Evolutionary conservation across 768 basidiomycete species (phyloP).

Genomic region (Mycena olivaceomarginata): DNA sequence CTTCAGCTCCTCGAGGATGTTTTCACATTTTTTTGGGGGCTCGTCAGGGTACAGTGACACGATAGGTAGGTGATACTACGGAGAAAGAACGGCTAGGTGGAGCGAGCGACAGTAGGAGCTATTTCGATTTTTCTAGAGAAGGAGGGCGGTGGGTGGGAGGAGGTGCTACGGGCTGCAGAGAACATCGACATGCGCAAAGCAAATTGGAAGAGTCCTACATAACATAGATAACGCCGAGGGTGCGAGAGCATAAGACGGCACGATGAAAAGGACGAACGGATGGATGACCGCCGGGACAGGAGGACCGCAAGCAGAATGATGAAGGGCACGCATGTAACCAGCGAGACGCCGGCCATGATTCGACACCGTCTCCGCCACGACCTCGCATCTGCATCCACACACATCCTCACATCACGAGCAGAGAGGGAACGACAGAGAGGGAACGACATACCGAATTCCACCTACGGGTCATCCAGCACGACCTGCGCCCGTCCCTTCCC

Average conservation of each 20-base stretch:
- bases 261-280: background rate
- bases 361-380: slow-evolving; percentile 88
- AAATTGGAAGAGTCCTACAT: too few relatives aligned
- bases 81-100: slow-evolving; percentile 20
- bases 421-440: too few relatives aligned
- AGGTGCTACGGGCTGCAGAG: background rate
- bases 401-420: slow-evolving; percentile 11
- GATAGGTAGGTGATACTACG: too few relatives aligned
- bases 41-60: background rate
- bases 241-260: background rate
- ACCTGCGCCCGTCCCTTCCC: slow-evolving; percentile 76
- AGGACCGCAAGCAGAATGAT: slow-evolving; percentile 84
- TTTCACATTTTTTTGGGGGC: background rate
- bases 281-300: slow-evolving; percentile 22
- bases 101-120: slow-evolving; percentile 18
- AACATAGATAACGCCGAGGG: background rate
- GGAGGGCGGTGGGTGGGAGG: background rate
- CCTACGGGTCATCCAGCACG: slow-evolving; percentile 86
- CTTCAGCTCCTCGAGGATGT: background rate
- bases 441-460: slow-evolving; percentile 79
- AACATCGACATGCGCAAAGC: background rate
- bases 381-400: slow-evolving; percentile 73
- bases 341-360: slow-evolving; percentile 78
- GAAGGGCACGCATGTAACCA: slow-evolving; percentile 88
- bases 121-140: background rate